Evolutionary conservation across 1,139 yeast species (phyloP).

Genomic region (Komagataea norvegica): DNA sequence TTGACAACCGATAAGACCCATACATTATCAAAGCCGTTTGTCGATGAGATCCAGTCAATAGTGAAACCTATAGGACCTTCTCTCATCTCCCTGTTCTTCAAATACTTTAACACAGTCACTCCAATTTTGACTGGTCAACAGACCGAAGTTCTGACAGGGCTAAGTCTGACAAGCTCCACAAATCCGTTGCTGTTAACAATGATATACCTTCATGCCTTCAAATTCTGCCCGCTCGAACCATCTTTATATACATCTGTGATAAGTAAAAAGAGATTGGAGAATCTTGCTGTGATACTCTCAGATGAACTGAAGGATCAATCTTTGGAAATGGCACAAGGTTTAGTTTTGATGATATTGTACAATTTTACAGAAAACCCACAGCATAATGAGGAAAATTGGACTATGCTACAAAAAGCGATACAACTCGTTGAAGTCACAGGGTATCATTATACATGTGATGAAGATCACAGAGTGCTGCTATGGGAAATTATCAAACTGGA

Average conservation of each 20-base stretch:
- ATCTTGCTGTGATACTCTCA: constrained; percentile 34
- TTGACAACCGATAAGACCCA: neutral
- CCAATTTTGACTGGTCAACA: constrained; percentile 6
- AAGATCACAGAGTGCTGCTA: constrained; percentile 24
- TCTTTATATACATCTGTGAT: neutral
- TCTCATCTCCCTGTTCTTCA: constrained; percentile 5
- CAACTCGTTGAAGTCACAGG: constrained; percentile 27
- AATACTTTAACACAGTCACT: constrained; percentile 5
- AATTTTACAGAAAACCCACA: constrained; percentile 10
- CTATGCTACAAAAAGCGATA: constrained; percentile 21
- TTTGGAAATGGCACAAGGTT: constrained; percentile 34
- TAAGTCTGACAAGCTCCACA: neutral
- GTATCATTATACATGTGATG: constrained; percentile 23
- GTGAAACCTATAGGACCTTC: neutral
- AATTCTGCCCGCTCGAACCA: constrained; percentile 37
- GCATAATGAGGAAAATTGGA: constrained; percentile 21
- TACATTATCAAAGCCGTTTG: neutral
- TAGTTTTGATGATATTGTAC: constrained; percentile 34
- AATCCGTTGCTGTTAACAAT: constrained; percentile 39
- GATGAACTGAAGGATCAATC: constrained; percentile 31
- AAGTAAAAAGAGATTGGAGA: constrained; percentile 28
- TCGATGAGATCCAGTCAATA: constrained; percentile 2
- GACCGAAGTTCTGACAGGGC: neutral
- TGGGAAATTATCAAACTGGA: constrained; percentile 27
- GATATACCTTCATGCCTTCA: constrained; percentile 39